Evolutionary conservation across 2,329 filamentous ascomycete genomes (phyloP).

Genomic region (Alternaria tenuissima): DNA sequence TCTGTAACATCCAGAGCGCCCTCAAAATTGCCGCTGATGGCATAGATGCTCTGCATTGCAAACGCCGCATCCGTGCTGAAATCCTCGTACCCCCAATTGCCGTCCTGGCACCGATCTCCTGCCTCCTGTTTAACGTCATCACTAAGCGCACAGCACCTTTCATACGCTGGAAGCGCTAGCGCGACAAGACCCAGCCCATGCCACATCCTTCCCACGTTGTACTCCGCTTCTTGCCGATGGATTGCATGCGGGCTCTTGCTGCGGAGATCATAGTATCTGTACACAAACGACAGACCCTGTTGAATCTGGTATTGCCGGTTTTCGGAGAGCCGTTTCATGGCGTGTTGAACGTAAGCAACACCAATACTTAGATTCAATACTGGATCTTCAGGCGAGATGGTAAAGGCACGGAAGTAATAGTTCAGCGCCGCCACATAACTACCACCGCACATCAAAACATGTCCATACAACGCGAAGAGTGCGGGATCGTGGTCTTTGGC

Average conservation of each 20-base stretch:
- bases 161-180: conserved; percentile 77
- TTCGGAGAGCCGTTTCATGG: conserved; percentile 86
- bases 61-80: conserved; percentile 76
- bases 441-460: conserved; percentile 84
- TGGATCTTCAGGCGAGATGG: conserved; percentile 77
- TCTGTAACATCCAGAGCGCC: conserved; percentile 69
- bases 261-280: conserved; percentile 73
- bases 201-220: conserved; percentile 79
- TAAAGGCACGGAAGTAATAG: conserved; percentile 76
- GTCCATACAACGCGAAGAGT: conserved; percentile 86
- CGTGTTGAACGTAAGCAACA: conserved; percentile 80
- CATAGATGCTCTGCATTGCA: conserved; percentile 74
- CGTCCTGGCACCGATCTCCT: conserved; percentile 27
- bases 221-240: conserved; percentile 77
- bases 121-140: conserved; percentile 50
- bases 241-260: conserved; percentile 52
- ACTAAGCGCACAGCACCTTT: conserved; percentile 62
- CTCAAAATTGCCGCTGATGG: conserved; percentile 68
- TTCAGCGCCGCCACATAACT: conserved; percentile 85
- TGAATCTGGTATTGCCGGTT: conserved; percentile 88
- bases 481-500: conserved; percentile 69
- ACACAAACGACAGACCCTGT: conserved; percentile 84
- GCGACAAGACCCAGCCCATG: conserved; percentile 77
- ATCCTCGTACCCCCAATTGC: conserved; percentile 61
- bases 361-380: conserved; percentile 83